Base-by-base conservation (phyloP, 768 basidiomycete genomes). In the Tulasnella sp. region DNA sequence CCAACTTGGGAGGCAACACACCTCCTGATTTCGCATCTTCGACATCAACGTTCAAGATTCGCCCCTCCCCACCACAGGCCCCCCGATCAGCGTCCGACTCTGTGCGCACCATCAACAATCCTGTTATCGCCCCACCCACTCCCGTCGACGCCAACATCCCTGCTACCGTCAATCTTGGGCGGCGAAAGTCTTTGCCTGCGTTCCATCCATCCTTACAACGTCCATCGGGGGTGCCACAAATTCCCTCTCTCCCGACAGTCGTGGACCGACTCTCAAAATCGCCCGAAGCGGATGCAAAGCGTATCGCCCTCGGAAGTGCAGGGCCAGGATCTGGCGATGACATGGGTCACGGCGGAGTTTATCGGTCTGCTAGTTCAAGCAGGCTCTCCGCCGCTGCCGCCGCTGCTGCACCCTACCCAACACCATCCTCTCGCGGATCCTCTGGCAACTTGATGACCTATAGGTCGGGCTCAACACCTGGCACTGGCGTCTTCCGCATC, bases 181-280 rank as follows among this genome's bases (percentile, higher is more conserved):
- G 77, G n/a, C 77, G 77, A 15, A 74, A 67, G 35, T 78, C 77
- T 44, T 73, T 78, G 42, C 77, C 77, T 26, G 77, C 73, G 10
- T 78, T 74, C 73, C 77, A 78, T 48, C 77, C 77, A 16, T 39
- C 42, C 10, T 37, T 73, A 6, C 76, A 72, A 71, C 67, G 46
- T 11, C 44, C 18, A 42, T 3, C 70, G n/a, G 48, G 40, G 23
- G 40, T 42, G 70, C 77, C 71, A 13, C 35, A 42, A 29, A 73
- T 39, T 18, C 44, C 74, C 23, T 29, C 77, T 40, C 46, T 77
- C 29, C 77, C 77, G 20, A 77, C 77, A 15, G 55, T 77, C 16
- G n/a, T 44, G 18, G 77, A 77, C 29, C 32, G 71, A 37, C 16
- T 18, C 37, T 48, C 40, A 32, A 5, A 42, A 35, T 42, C 71